Base-by-base conservation (phyloP, 768 basidiomycete species). In the Mycena vitilis region DNA sequence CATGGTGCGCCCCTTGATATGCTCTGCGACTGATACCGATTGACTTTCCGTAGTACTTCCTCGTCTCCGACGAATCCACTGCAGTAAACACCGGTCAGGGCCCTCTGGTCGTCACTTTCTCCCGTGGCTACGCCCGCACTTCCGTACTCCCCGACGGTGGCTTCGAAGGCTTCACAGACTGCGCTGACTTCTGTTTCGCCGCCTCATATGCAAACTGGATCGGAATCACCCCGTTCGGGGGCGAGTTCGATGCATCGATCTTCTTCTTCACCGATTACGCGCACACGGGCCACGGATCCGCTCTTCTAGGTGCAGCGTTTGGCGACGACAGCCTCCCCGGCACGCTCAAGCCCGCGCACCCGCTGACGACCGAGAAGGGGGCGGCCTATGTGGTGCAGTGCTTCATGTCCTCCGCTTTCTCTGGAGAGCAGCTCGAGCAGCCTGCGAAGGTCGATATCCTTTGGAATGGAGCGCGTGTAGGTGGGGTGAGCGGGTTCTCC, bases 21-120 rank as follows among this genome's bases (percentile, higher is more conserved):
- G 25, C 36, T 23, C 7, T 30, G 30, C 44, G 9, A 38, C 36
- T 15, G 18, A 37, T 44, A 12, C 40, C 40, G 12, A 37, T 5
- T n/a, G 18, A 30, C 10, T 49, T 16, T 16, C 3, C 18, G 23
- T 58, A 86, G 85, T 86, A 86, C 77, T 84, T 78, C 73, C 74
- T 83, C 65, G 73, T 78, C 23, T 75, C 85, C 0, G 83, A 85
- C 69, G 78, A 68, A 25, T 82, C 82, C 49, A 82, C 83, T 6
- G 85, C 85, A 8, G 78, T 81, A 71, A 86, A 86, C 74, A 77
- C 74, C 54, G 85, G 84, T 30, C 85, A 85, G 64, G 84, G 84
- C 45, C 72, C 79, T 62, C 81, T 86, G 63, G 71, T 78, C 62
- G 83, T 86, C 30, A 85, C 84, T 12, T 80, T 78, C 73, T 85